Conservation (phyloP, 208 protist genomes). For the Wallacemonas sp. region DNA sequence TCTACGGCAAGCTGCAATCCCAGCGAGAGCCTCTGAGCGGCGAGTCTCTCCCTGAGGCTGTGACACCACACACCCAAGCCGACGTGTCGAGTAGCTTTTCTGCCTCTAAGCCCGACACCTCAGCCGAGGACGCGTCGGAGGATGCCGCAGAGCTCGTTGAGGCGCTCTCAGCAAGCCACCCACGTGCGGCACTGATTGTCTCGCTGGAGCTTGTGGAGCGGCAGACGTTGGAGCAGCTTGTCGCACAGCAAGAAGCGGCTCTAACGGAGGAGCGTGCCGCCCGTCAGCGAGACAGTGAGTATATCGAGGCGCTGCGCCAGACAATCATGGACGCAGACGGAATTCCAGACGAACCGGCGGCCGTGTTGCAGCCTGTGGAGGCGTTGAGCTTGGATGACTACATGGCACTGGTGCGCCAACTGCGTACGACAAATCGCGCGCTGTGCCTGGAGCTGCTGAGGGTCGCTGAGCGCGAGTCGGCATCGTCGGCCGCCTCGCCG, state of each 20-base stretch:
- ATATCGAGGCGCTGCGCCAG: constrained; percentile 38
- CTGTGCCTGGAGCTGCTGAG: constrained; percentile 33
- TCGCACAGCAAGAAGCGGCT: constrained; percentile 56
- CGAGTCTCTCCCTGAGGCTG: constrained; percentile 14
- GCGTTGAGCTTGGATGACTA: constrained; percentile 66
- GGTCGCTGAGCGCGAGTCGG: constrained; percentile 7
- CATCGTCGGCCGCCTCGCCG: neutral
- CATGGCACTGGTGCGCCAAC: constrained; percentile 48
- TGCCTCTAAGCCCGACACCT: constrained; percentile 3
- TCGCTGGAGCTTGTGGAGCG: constrained; percentile 61
- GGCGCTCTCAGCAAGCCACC: neutral
- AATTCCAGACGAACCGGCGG: constrained; percentile 19
- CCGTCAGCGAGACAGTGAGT: constrained; percentile 33
- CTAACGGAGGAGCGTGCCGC: constrained; percentile 40
- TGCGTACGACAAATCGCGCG: constrained; percentile 55
- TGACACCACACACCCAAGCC: neutral
- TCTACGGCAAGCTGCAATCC: constrained; percentile 34
- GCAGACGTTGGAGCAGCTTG: constrained; percentile 50
- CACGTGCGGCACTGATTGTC: constrained; percentile 42
- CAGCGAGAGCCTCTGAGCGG: constrained; percentile 24
- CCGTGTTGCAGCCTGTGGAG: constrained; percentile 43
- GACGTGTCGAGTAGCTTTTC: neutral
- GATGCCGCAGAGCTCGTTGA: constrained; percentile 12
- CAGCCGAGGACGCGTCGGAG: constrained; percentile 1
- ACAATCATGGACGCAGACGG: constrained; percentile 27